Conservation (phyloP, 2,329 filamentous ascomycete genomes). For the Elsinoe perseae region DNA sequence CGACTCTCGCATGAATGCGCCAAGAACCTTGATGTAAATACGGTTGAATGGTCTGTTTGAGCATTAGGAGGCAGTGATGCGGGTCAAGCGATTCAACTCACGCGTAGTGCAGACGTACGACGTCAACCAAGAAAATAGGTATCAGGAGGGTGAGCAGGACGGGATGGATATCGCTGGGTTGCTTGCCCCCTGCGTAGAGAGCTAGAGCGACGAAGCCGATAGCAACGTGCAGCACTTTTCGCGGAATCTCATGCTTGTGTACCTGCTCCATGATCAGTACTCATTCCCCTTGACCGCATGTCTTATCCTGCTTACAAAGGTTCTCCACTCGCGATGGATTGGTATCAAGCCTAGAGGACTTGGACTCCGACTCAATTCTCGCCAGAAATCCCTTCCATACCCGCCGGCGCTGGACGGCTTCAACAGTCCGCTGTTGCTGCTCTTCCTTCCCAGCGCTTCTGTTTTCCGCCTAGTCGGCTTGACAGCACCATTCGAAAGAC, state of each 20-base stretch:
- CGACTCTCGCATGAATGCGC: slow-evolving; percentile 92
- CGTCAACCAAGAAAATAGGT: slow-evolving; percentile 74
- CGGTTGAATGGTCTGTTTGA: slow-evolving; percentile 58
- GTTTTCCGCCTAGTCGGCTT: slow-evolving; percentile 28
- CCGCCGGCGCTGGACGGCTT: slow-evolving; percentile 57
- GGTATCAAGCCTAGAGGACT: slow-evolving; percentile 91
- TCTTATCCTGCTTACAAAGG: slow-evolving; percentile 53
- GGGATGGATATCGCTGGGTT: slow-evolving; percentile 70
- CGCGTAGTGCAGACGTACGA: slow-evolving; percentile 73
- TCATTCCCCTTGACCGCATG: not conserved
- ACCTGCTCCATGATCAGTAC: slow-evolving; percentile 28
- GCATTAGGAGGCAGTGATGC: not conserved
- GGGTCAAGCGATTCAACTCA: slow-evolving; percentile 1
- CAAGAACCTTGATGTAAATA: slow-evolving; percentile 74
- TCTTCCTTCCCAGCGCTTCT: slow-evolving; percentile 35
- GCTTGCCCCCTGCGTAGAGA: slow-evolving; percentile 72
- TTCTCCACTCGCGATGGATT: slow-evolving; percentile 85
- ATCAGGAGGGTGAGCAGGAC: slow-evolving; percentile 73
- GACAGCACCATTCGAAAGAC: slow-evolving; percentile 8
- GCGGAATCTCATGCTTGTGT: slow-evolving; percentile 93
- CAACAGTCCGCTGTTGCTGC: slow-evolving; percentile 57
- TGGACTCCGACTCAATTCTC: slow-evolving; percentile 82
- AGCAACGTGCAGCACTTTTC: slow-evolving; percentile 87
- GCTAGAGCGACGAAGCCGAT: slow-evolving; percentile 90
- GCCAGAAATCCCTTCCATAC: slow-evolving; percentile 69